phyloP scores from a whole-genome alignment of 2,329 filamentous ascomycete species.

The Samsoniella hepiali region DNA sequence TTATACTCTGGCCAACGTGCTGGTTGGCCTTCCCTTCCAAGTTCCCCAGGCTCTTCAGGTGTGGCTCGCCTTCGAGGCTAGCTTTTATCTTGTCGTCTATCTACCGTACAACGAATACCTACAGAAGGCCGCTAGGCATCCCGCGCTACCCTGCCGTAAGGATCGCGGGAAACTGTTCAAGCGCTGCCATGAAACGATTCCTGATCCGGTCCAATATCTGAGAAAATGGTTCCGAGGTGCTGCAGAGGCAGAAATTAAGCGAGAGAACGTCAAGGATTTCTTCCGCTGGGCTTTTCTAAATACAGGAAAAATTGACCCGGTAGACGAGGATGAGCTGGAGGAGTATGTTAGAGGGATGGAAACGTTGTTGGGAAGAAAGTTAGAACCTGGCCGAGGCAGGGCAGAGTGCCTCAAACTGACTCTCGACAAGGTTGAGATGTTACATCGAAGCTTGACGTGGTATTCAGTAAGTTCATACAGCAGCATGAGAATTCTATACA shows the following conservation, averaged over 20 bases:
- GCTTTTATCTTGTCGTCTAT: slow-evolving; percentile 53
- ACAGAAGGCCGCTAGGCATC: slow-evolving; percentile 50
- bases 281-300: slow-evolving; percentile 59
- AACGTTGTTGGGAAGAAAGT: slow-evolving; percentile 44
- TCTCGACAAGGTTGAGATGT: slow-evolving; percentile 55
- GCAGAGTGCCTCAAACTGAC: slow-evolving; percentile 54
- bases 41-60: slow-evolving; percentile 35
- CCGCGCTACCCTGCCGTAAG: slow-evolving; percentile 39
- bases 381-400: slow-evolving; percentile 50
- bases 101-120: slow-evolving; percentile 49
- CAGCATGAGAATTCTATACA: background rate
- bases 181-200: slow-evolving; percentile 49
- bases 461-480: slow-evolving; percentile 44
- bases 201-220: slow-evolving; percentile 51
- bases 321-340: slow-evolving; percentile 52
- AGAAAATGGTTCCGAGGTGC: slow-evolving; percentile 57
- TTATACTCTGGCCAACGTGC: slow-evolving; percentile 36
- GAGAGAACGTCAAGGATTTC: slow-evolving; percentile 60
- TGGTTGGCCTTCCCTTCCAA: slow-evolving; percentile 27
- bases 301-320: slow-evolving; percentile 38
- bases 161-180: slow-evolving; percentile 49
- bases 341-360: slow-evolving; percentile 52
- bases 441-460: slow-evolving; percentile 54
- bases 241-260: slow-evolving; percentile 48
- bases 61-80: slow-evolving; percentile 47